Evolutionary conservation across 345 rosid species (phyloP), one percentile per base, ranked within the genome.

Genomic region (Moricandia arvensis): DNA sequence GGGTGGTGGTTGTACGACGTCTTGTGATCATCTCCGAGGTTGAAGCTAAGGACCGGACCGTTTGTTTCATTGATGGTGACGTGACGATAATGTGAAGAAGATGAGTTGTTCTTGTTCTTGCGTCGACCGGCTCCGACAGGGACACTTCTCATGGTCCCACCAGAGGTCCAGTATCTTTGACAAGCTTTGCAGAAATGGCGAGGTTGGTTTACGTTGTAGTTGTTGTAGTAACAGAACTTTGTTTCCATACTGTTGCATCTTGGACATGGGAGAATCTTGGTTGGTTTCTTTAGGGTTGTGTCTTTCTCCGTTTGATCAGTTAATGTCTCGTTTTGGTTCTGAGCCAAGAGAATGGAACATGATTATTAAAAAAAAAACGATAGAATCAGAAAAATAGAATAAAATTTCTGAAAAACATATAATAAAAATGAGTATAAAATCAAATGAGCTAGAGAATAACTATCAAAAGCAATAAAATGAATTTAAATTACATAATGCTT

Each of bases 141-240:
- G 18, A 91, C 90, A 73, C 86, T 93, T 80, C 98, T 91, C 98
- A 93, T 91, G 67, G 93, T 87, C 18, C 98, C 98, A 12, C 98
- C 96, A 0, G 91, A 88, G 7, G 97, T 93, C 97, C 97, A 93
- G 57, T 93, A 93, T 75, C 98, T 86, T 69, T 93, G 98, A 81
- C 98, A 93, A 60, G 91, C 87, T 81, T 88, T 93, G 85, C 98
- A 93, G 80, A 91, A 93, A 85, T 93, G 92, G 62, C 97, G 86
- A 5, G 98, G 98, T 74, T 93, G 97, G 72, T 91, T 93, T 67
- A 91, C 82, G 75, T 89, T 93, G 86, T 93, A 93, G 57, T 93
- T 93, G 83, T 93, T 93, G 82, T 87, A 93, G 59, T 93, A 91
- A 72, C 97, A 91, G 80, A 93, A 91, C 60, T 93, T 91, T n/a